Base-by-base conservation (phyloP, 2,329 filamentous ascomycete species). In the Phialophora verrucosa region DNA sequence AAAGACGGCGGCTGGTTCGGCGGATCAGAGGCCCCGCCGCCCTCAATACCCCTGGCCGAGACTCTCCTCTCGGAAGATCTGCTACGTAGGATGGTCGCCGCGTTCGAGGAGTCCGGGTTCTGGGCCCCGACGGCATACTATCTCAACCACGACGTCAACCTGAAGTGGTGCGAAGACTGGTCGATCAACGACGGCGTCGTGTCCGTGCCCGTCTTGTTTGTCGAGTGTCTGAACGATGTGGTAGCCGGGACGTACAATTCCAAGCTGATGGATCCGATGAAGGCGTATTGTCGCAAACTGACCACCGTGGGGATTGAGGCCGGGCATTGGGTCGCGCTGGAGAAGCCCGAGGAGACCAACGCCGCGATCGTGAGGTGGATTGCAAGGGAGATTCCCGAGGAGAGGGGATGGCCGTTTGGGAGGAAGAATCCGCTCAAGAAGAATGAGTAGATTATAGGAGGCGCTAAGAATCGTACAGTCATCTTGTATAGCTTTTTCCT, bases 251-350 rank as follows among this genome's bases (percentile, higher is more conserved):
- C 62, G 17, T 50, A 64, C 32, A 66, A 62, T 11, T 59, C 66
- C 3, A 60, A 2, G 3, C 42, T 65, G 20, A 47, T 42, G 27
- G 63, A 66, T 20, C 60, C 63, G 2, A 70, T 70, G 68, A 42
- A 59, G 51, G 65, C 42, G n/a, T 66, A 58, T 27, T 70, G 68
- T 47, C 47, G 63, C 20, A 66, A 67, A 14, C 42, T 61, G 23
- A 63, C 59, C 20, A 59, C 63, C 38, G 66, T 66, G 23, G 60
- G 31, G 25, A 65, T 70, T 31, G 64, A 63, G 10, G 66, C 66
- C 17, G 82, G 84, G n/a, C 95, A 98, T 78, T 98, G 94, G 93
- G 91, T 89, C 55, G 79, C 96, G 75, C 88, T 87, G 82, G 87
- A 97, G 81, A 86, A 86, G 70, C 84, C 89, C 0, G 85, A 83